phyloP scores from a whole-genome alignment of 768 basidiomycete species.

The Serendipita vermifera region DNA sequence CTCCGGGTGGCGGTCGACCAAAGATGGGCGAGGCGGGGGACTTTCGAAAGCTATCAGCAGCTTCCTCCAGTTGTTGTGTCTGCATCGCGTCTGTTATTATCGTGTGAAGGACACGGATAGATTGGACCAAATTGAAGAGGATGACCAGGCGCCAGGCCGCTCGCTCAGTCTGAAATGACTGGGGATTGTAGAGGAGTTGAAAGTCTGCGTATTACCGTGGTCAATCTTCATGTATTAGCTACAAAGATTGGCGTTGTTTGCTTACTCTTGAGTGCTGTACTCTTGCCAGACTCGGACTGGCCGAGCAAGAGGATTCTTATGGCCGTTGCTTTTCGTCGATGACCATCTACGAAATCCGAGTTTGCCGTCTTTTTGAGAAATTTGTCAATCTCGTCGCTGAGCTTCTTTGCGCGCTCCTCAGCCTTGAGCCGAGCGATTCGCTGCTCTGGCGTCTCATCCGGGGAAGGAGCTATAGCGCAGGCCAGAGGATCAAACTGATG shows the following conservation, averaged over 20 bases:
- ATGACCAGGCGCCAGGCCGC: constrained; percentile 68
- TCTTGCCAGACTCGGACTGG: constrained; percentile 84
- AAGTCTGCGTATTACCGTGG: not conserved
- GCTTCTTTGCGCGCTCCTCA: constrained; percentile 58
- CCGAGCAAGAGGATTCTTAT: constrained; percentile 50
- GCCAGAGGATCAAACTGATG: constrained; percentile 66
- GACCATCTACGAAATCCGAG: not conserved
- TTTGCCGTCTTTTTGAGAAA: constrained; percentile 47
- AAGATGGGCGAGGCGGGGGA: no score
- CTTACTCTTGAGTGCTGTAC: constrained; percentile 80
- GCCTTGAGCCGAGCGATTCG: constrained; percentile 50
- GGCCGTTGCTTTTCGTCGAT: no score
- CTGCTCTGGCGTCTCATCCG: constrained; percentile 54
- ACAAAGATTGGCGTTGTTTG: constrained; percentile 16
- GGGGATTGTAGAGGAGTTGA: not conserved
- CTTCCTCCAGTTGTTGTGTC: not conserved
- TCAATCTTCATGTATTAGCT: not conserved
- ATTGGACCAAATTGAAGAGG: constrained; percentile 66
- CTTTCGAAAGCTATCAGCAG: no score
- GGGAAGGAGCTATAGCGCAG: constrained; percentile 52
- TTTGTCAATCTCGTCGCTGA: constrained; percentile 69
- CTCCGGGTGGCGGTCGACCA: no score
- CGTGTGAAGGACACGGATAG: constrained; percentile 51
- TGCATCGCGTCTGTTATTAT: constrained; percentile 19
- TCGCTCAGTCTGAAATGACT: constrained; percentile 35